Percentiles rank a stretch among this genome's conserved stretches.
phyloP scores from a whole-genome alignment of 2,329 filamentous ascomycete species.

The Nothopassalora personata region DNA sequence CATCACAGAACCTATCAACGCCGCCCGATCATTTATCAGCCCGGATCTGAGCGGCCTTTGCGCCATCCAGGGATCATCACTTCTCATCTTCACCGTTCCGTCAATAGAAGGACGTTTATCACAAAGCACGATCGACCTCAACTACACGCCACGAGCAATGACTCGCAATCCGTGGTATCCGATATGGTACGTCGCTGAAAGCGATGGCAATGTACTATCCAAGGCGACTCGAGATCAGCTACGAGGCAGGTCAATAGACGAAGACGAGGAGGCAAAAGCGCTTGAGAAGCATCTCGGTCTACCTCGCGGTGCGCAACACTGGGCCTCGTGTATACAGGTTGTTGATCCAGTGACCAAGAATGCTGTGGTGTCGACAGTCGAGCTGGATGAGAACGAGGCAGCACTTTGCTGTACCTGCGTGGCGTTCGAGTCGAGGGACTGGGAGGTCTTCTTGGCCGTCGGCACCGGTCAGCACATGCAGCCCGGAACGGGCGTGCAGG shows the following conservation, averaged over 20 bases:
- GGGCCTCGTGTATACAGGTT: conserved; percentile 93
- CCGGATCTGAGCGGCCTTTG: conserved; percentile 56
- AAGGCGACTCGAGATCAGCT: conserved; percentile 58
- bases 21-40: conserved; percentile 94
- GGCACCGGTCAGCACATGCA: conserved; percentile 86
- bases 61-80: conserved; percentile 25
- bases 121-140: conserved; percentile 55
- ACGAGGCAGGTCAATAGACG: conserved; percentile 16
- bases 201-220: conserved; percentile 86
- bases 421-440: conserved; percentile 80
- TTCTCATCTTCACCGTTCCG: conserved; percentile 64
- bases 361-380: conserved; percentile 64
- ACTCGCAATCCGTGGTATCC: conserved; percentile 81
- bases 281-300: conserved; percentile 74
- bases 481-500: conserved; percentile 18
- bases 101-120: conserved; percentile 24
- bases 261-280: conserved; percentile 16
- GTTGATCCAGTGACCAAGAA: conserved; percentile 64
- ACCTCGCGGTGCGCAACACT: conserved; percentile 74
- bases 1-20: conserved; percentile 68
- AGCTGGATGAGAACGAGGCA: conserved; percentile 84
- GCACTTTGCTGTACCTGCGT: conserved; percentile 81
- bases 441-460: conserved; percentile 86
- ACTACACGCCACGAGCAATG: conserved; percentile 85
- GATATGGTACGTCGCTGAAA: conserved; percentile 89